These are phyloP conservation scores for Fusarium ambrosium DNA, from an alignment of 2,329 filamentous ascomycete genomes.

Conservation along the genomic window DNA sequence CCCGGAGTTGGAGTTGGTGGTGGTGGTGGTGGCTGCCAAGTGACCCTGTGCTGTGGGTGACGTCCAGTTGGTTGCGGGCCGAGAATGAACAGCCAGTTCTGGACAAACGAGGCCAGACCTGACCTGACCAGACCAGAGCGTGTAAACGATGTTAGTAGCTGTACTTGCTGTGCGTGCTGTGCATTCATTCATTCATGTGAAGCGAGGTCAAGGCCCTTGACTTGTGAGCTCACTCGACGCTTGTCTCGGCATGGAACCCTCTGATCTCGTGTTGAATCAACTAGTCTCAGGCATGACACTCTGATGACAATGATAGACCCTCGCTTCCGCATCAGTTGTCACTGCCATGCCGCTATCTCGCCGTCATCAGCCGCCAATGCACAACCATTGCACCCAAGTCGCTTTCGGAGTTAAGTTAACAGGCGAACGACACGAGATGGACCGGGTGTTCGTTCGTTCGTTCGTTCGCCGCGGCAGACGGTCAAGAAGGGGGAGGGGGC, in stretches of 20 bases:
- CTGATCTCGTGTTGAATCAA: background rate
- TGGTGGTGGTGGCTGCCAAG: background rate
- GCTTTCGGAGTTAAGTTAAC: constrained; percentile 16
- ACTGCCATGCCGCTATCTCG: background rate
- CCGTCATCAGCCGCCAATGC: background rate
- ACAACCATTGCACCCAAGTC: constrained; percentile 24
- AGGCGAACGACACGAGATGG: constrained; percentile 34
- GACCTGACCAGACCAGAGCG: background rate
- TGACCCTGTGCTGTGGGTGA: background rate
- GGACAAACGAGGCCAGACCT: too few relatives aligned
- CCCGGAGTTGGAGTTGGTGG: background rate
- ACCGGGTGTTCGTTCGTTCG: background rate
- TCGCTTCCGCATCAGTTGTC: background rate
- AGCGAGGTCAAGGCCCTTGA: background rate
- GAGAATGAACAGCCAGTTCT: background rate
- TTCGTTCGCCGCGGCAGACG: constrained; percentile 40
- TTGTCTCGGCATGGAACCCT: background rate
- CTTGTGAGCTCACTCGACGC: background rate
- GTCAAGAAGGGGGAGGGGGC: constrained; percentile 16
- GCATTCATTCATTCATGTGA: background rate
- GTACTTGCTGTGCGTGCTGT: background rate
- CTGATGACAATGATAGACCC: background rate
- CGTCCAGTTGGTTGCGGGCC: background rate
- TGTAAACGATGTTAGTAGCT: background rate
- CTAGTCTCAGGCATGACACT: background rate